Conservation (phyloP, 164 flowering plant species). For the Vitis rupestris region DNA sequence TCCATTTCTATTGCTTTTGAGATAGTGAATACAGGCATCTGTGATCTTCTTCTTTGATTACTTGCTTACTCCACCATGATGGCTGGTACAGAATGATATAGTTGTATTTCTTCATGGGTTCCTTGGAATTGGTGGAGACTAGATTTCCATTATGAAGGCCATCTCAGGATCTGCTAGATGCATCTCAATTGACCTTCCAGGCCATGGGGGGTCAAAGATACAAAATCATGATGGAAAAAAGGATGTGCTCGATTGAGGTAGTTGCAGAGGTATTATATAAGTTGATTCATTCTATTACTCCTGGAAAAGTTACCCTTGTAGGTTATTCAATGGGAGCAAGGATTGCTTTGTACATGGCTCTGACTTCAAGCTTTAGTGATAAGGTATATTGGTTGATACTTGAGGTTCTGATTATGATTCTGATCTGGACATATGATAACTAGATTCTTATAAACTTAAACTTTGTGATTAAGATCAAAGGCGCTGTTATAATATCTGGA, state of each 20-base stretch:
- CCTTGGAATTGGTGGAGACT: slow-evolving; percentile 90
- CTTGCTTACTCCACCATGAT: slow-evolving; percentile 11
- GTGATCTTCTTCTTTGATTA: background rate
- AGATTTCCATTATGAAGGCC: slow-evolving; percentile 81
- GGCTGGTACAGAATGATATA: slow-evolving; percentile 50
- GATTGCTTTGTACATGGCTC: slow-evolving; percentile 76
- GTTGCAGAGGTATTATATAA: slow-evolving; percentile 46
- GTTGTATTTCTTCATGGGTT: slow-evolving; percentile 80
- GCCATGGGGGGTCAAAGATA: slow-evolving; percentile 75
- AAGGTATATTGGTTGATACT: slow-evolving; percentile 41
- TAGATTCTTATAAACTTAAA: background rate
- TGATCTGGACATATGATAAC: background rate
- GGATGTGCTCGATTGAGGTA: slow-evolving; percentile 47
- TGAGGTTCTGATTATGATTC: slow-evolving; percentile 6
- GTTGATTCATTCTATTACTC: slow-evolving; percentile 39
- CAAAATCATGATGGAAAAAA: slow-evolving; percentile 13
- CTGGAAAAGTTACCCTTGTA: slow-evolving; percentile 57
- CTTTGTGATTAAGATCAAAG: slow-evolving; percentile 42
- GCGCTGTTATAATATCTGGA: slow-evolving; percentile 86
- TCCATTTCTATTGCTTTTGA: background rate
- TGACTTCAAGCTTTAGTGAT: slow-evolving; percentile 34
- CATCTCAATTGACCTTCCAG: slow-evolving; percentile 89
- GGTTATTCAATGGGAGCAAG: slow-evolving; percentile 99
- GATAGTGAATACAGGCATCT: background rate
- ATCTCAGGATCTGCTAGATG: slow-evolving; percentile 75